Percentiles rank a stretch among this genome's conserved stretches.
These are phyloP conservation scores for Athelia sp. DNA, from an alignment of 1,284 basidiomycete genomes.

Conservation along the genomic window DNA sequence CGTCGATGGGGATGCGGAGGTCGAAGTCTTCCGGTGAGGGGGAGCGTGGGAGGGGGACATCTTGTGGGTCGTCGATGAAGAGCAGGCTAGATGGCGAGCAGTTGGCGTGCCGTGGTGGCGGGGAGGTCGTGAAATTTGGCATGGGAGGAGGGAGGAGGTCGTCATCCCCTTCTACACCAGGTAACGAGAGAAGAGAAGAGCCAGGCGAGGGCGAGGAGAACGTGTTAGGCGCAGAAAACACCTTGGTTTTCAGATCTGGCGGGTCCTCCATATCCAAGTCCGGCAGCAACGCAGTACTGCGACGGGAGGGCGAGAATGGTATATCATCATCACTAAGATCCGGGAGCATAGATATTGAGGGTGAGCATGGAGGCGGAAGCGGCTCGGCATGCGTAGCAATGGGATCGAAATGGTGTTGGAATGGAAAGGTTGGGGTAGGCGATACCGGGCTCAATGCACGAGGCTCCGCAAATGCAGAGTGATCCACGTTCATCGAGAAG, in stretches of 20 bases:
- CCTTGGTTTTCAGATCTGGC: slow-evolving; percentile 2
- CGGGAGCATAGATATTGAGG: slow-evolving; percentile 23
- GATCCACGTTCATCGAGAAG: not conserved
- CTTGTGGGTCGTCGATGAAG: slow-evolving; percentile 35
- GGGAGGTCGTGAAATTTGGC: slow-evolving; percentile 5
- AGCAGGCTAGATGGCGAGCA: slow-evolving; percentile 26
- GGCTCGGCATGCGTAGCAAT: slow-evolving; percentile 12
- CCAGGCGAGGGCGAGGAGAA: slow-evolving; percentile 12
- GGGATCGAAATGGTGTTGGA: not conserved
- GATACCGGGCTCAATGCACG: no score
- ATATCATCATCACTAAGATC: slow-evolving; percentile 26
- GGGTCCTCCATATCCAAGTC: slow-evolving; percentile 20
- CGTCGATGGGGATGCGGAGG: slow-evolving; percentile 22
- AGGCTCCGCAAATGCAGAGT: not conserved
- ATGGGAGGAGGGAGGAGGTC: slow-evolving; percentile 22
- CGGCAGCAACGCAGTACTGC: slow-evolving; percentile 24
- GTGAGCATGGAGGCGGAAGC: slow-evolving; percentile 17
- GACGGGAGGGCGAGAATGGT: slow-evolving; percentile 28
- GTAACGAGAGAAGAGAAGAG: slow-evolving; percentile 24
- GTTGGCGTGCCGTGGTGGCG: slow-evolving; percentile 2
- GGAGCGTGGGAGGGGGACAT: slow-evolving; percentile 35
- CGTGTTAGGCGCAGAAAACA: slow-evolving; percentile 6
- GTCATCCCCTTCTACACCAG: slow-evolving; percentile 33
- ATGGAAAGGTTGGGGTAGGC: no score
- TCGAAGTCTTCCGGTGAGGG: slow-evolving; percentile 41